Percentiles rank a stretch among this genome's conserved stretches.
These are phyloP conservation scores for Trichoderma gracile DNA, from an alignment of 2,329 filamentous ascomycete species.

Conservation along the genomic window DNA sequence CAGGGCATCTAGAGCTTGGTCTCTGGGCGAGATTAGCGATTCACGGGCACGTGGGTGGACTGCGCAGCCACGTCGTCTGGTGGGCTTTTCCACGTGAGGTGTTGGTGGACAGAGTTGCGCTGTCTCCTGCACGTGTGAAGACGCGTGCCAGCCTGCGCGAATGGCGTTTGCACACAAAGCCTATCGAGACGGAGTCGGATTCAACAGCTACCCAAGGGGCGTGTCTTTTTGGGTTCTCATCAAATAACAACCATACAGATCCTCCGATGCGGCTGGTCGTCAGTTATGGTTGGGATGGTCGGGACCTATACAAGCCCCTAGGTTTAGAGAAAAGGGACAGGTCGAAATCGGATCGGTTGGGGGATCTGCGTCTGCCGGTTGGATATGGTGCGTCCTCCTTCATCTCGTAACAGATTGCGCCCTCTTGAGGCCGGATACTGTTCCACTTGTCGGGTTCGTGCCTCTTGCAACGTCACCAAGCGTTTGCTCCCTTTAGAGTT, in stretches of 20 bases:
- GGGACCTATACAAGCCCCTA: not conserved
- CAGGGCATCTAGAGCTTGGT: constrained; percentile 7
- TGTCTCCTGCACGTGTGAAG: not conserved
- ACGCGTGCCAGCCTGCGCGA: not conserved
- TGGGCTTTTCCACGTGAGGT: constrained; percentile 3
- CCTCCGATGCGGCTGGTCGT: not conserved
- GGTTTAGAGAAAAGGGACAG: constrained; percentile 2
- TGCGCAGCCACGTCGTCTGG: not conserved
- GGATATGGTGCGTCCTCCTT: not conserved
- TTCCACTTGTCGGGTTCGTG: not conserved
- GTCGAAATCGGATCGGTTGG: not conserved
- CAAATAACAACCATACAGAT: not conserved
- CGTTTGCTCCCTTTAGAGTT: constrained; percentile 2
- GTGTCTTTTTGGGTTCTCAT: not conserved
- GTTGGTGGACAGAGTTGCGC: not conserved
- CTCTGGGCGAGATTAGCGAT: constrained; percentile 14
- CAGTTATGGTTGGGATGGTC: constrained; percentile 2
- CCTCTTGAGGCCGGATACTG: not conserved
- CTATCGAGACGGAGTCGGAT: not conserved
- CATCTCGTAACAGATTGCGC: constrained; percentile 18
- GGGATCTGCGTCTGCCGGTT: constrained; percentile 1
- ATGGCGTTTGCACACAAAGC: not conserved
- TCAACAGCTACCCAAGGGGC: not conserved
- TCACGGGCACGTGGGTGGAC: constrained; percentile 2
- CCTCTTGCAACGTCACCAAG: constrained; percentile 15